These are phyloP conservation scores for Leucogyrophana mollusca DNA, from an alignment of 768 basidiomycete genomes.

Conservation along the genomic window DNA sequence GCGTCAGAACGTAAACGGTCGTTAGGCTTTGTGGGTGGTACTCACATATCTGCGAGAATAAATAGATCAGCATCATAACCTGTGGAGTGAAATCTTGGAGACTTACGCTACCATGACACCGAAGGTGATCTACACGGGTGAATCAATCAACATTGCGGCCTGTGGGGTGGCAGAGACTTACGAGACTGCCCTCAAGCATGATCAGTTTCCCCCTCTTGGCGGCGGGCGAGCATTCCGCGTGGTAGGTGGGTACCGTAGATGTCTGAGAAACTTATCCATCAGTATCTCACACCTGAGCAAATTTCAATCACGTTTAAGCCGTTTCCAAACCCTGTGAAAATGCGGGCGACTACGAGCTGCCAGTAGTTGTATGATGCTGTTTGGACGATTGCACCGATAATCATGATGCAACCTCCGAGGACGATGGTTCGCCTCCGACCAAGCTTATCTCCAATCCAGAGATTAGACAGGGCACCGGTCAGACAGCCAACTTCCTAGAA, in stretches of 20 bases:
- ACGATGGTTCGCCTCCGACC: constrained; percentile 39
- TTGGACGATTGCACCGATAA: constrained; percentile 41
- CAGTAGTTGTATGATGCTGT: constrained; percentile 34
- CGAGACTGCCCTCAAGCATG: constrained; percentile 38
- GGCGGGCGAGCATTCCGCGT: constrained; percentile 44
- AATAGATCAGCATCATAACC: background rate
- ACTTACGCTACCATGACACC: constrained; percentile 42
- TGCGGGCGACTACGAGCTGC: constrained; percentile 40
- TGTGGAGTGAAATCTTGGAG: background rate
- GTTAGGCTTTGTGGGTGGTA: too few relatives aligned
- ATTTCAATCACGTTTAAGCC: constrained; percentile 32
- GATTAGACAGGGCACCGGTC: constrained; percentile 39
- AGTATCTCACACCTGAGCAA: background rate
- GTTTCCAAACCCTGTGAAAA: constrained; percentile 41
- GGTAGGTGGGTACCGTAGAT: constrained; percentile 43
- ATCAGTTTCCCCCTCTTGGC: constrained; percentile 39
- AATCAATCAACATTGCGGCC: too few relatives aligned
- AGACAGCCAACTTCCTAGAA: constrained; percentile 44
- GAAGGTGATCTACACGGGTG: constrained; percentile 24
- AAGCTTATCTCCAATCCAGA: constrained; percentile 39
- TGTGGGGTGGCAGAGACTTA: constrained; percentile 2
- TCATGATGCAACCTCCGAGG: constrained; percentile 39
- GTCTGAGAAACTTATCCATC: constrained; percentile 24
- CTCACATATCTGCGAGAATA: background rate
- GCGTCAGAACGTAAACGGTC: too few relatives aligned